phyloP scores from a whole-genome alignment of 495 filamentous ascomycete genomes.

The Xylaria palmicola region DNA sequence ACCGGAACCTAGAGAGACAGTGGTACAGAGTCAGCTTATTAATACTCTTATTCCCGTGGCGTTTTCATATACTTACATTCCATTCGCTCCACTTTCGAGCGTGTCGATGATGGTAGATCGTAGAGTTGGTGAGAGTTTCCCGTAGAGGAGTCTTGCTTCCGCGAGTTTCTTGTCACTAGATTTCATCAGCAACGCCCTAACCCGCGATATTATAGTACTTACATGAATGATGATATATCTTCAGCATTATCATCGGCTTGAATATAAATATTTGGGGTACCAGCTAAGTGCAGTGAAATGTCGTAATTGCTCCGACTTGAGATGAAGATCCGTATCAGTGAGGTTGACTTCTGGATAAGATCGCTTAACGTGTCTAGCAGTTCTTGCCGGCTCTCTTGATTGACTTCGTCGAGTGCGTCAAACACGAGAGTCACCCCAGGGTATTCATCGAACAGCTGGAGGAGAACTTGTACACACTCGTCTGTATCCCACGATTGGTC shows the following conservation, averaged over 20 bases:
- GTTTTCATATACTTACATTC: not conserved
- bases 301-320: not conserved
- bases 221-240: not conserved
- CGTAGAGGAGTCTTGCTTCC: not conserved
- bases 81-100: not conserved
- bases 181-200: not conserved
- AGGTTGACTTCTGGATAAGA: not conserved
- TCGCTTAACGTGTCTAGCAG: not conserved
- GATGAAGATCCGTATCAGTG: not conserved
- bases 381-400: constrained; percentile 9
- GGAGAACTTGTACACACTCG: not conserved
- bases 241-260: not conserved
- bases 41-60: not conserved
- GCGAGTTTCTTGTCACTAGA: not conserved
- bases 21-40: not conserved
- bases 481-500: not conserved
- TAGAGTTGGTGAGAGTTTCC: not conserved
- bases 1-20: constrained; percentile 10
- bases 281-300: not conserved
- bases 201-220: not conserved
- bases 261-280: not conserved
- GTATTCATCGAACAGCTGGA: constrained; percentile 13
- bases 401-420: constrained; percentile 13
- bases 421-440: constrained; percentile 11
- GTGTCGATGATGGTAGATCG: not conserved